Percentiles rank a stretch among this genome's conserved stretches.
These are phyloP conservation scores for Puccinia novopanici DNA, from an alignment of 1,284 basidiomycete genomes.

Conservation along the genomic window DNA sequence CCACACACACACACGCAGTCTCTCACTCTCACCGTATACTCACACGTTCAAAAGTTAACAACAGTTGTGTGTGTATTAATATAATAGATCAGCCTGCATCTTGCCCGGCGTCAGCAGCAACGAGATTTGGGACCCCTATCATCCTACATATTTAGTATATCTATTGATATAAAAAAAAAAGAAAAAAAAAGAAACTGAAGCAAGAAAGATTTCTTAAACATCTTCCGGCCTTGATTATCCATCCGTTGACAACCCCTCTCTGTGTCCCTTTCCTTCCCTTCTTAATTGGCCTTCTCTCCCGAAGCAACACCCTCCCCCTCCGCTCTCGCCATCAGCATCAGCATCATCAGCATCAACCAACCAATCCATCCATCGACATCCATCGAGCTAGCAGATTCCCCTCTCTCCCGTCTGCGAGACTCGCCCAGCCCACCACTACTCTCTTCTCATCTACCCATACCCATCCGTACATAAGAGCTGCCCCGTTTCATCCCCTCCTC, in stretches of 20 bases:
- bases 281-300: too few relatives aligned
- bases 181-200: neutral
- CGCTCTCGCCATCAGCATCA: neutral
- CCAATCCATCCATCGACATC: neutral
- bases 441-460: too few relatives aligned
- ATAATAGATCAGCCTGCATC: neutral
- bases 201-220: neutral
- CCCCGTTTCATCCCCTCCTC: slow-evolving; percentile 16
- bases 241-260: neutral
- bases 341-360: neutral
- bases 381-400: neutral
- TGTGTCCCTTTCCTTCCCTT: neutral
- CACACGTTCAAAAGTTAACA: too few relatives aligned
- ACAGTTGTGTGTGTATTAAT: too few relatives aligned
- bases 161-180: too few relatives aligned
- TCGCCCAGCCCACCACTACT: neutral
- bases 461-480: neutral
- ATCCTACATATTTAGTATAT: neutral
- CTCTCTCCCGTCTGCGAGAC: neutral
- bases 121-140: neutral
- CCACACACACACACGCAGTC: too few relatives aligned
- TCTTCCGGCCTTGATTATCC: slow-evolving; percentile 18
- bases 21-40: too few relatives aligned
- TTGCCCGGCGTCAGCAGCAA: slow-evolving; percentile 3
- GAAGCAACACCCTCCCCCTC: neutral